Evolutionary conservation across 2,329 filamentous ascomycete species (phyloP), one percentile per base, ranked within the genome.

Genomic region (Alternaria arbusti): DNA sequence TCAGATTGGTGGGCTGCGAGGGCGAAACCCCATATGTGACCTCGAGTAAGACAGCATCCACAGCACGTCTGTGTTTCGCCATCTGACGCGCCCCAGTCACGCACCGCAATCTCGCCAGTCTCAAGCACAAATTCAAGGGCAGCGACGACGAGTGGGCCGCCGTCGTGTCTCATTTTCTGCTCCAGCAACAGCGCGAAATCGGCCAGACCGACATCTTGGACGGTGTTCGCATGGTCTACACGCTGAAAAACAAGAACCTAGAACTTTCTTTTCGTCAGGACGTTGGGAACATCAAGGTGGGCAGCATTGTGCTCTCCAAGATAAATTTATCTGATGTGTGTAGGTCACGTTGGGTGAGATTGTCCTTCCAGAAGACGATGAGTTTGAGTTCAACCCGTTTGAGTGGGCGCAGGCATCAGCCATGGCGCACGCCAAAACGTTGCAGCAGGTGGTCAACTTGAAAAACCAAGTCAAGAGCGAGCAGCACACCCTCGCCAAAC

Each of bases 1-100:
- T 92, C 50, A 89, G 88, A 74, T 78, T 94, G 28, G 83, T 90
- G 32, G 91, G 86, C 32, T 93, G 90, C 28, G 91, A 94, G 71
- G 87, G 88, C 58, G 84, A 86, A 59, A 85, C 84, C 51, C 85
- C 88, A 7, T 92, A 89, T 78, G 81, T 84, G 45, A 79, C 84
- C 59, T 84, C 84, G 65, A 79, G 89, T 90, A 83, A 85, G 87
- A 84, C 67, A 70, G 61, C 60, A 61, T 65, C 64, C 52, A 54
- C 65, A 63, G 63, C 57, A 52, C 23, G 56, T 58, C 63, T 70
- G 67, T 50, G 11, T 25, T 54, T 47, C 60, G 55, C 61, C 62
- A 43, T 65, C 71, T 79, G 63, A 78, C 71, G 32, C 63, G 68
- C 40, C 66, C 59, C 54, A 81, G 78, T 80, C 62, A 70, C 72